Base-by-base conservation (phyloP, 2,329 filamentous ascomycete genomes). In the Myrmaecium sp. region DNA sequence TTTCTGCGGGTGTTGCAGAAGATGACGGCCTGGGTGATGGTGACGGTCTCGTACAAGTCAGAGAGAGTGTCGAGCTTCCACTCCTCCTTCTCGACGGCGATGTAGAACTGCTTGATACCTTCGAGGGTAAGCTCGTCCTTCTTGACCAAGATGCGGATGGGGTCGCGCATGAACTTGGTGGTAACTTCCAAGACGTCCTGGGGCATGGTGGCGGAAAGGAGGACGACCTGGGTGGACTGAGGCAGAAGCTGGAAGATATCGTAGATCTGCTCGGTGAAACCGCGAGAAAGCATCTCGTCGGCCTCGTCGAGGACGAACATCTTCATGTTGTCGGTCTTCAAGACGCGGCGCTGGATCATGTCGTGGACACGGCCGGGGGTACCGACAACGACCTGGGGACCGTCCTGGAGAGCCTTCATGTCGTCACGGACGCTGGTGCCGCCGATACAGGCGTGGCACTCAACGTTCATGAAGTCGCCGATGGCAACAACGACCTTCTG, bases 1-100 rank as follows among this genome's bases (percentile, higher is more conserved):
- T 98, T 98, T 71, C 86, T 79, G 59, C 89, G 80, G 54, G 89
- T 98, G 76, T 98, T 98, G 75, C 89, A 98, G 80, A 98, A 98
- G 64, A 98, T 98, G 61, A 98, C 89, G 33, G 89, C 89, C 62
- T 98, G 89, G 46, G 89, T 98, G 52, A 95, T 98, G 55, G 89
- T 98, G 54, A 98, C 79, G 30, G 89, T 98, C 67, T 98, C 89
- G 69, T 98, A 98, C 44, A 98, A 64, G 62, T 98, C 89, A 48
- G 81, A 95, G 36, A 98, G 81, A 35, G 89, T 98, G 60, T 98
- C 89, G 41, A 98, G 76, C 67, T 98, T 98, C 89, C 89, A 98
- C 54, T 98, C 89, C 60, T 98, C 89, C 72, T 98, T 95, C 70
- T 98, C 89, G 34, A 98, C 89, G 33, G 89, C 89, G 62, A 98